Evolutionary conservation across 2,329 filamentous ascomycete species (phyloP), one percentile per base, ranked within the genome.

Genomic region (Monilinia laxa): DNA sequence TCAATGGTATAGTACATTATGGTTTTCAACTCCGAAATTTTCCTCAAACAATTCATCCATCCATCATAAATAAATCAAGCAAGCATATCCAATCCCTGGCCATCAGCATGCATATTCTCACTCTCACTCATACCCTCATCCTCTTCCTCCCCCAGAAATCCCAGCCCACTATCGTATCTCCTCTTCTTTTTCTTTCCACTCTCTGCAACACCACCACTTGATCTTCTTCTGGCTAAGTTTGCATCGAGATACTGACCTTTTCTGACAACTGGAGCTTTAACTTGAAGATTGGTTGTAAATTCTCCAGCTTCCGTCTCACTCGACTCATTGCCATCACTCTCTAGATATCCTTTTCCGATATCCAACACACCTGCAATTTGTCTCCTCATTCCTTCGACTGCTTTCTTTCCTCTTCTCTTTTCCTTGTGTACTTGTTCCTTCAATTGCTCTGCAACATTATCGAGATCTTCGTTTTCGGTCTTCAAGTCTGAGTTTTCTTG

Each of bases 101-200:
- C 35, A 49, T 38, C 38, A 25, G n/a, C 1, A 18, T 35, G 16
- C 14, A 25, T 40, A 25, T 51, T 7, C 20, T 9, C 20, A 53
- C 40, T 35, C 49, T 23, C 53, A 25, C 40, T 35, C 49, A 18
- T 42, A 25, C n/a, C 42, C 23, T 28, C 40, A 10, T 73, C 72
- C 49, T 82, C 81, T 47, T 85, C 83, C 72, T 84, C 83, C 73
- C 84, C 83, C 73, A 86, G 70, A 31, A 87, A 77, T 0, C 83
- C 84, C 60, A 87, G 72, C 0, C 84, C 85, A 64, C 83, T 85
- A 73, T 87, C 85, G 69, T 82, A 80, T 67, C 80, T 78, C 67
- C 83, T 80, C 67, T 78, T 78, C 77, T 81, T 66, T 38, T 55
- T 67, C 5, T 62, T 56, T 42, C 35, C 74, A 78, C 74, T 75